Evolutionary conservation across 78 protist genomes (phyloP).

Genomic region (Planoprotostelium fungivorum): DNA sequence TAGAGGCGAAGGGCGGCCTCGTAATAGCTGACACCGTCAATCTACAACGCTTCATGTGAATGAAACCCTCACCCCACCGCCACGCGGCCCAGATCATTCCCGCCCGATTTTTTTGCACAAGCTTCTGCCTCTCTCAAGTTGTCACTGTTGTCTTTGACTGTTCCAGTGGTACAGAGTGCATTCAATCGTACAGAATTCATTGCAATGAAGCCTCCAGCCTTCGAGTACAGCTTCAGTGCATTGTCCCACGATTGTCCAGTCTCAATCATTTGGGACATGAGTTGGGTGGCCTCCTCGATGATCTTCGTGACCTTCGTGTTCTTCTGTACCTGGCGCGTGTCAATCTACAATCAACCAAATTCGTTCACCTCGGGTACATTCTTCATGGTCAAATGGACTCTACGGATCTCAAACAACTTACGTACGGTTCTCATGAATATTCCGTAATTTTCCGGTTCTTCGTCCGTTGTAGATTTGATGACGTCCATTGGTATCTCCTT

Average conservation of each 20-base stretch:
- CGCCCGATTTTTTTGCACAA: neutral
- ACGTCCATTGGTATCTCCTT: no score
- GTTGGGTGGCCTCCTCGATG: neutral
- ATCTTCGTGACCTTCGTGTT: neutral
- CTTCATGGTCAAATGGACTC: neutral
- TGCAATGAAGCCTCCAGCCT: neutral
- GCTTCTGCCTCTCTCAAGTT: neutral
- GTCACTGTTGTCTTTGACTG: neutral
- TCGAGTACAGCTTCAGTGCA: neutral
- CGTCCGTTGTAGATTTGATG: neutral
- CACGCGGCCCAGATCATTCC: neutral
- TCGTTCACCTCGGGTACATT: neutral
- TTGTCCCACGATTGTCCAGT: neutral
- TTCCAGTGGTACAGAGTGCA: neutral
- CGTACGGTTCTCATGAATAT: neutral
- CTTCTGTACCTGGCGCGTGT: neutral
- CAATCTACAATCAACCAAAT: neutral
- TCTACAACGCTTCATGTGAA: neutral
- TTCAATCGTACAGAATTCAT: neutral
- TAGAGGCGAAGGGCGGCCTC: neutral
- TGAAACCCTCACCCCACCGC: neutral
- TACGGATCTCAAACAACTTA: neutral
- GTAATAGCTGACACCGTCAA: neutral
- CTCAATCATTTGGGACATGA: neutral
- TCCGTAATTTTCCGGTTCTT: neutral